A percentile compares a stretch with the other conserved stretches of the same genome.
phyloP scores from a whole-genome alignment of 352 stramenopile species.

The Pythium dissimile region DNA sequence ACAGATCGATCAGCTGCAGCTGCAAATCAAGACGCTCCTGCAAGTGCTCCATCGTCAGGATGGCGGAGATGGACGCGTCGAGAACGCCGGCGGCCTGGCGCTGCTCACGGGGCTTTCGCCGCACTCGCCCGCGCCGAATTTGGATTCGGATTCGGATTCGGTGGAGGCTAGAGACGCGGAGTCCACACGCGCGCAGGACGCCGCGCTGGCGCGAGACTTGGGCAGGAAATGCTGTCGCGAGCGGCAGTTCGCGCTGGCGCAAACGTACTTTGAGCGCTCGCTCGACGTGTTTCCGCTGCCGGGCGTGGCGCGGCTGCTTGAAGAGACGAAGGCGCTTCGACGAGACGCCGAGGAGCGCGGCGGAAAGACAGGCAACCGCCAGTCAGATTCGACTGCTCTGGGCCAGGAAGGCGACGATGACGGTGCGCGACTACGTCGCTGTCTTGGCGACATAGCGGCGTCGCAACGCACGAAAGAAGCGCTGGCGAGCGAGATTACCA shows the following conservation, averaged over 20 bases:
- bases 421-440: conserved; percentile 20
- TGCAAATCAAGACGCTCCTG: conserved; percentile 54
- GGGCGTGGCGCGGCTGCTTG: conserved; percentile 42
- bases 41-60: conserved; percentile 33
- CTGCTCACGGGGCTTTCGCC: neutral
- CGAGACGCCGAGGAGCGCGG: conserved; percentile 1
- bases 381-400: neutral
- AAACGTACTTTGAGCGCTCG: conserved; percentile 62
- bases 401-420: conserved; percentile 3
- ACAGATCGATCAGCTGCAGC: conserved; percentile 58
- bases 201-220: conserved; percentile 55
- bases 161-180: conserved; percentile 12
- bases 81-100: neutral
- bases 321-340: conserved; percentile 24
- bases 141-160: too few species aligned
- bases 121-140: too few species aligned
- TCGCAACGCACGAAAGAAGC: conserved; percentile 25
- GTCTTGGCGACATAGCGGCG: conserved; percentile 20
- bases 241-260: conserved; percentile 35
- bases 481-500: conserved; percentile 45
- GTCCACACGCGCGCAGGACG: conserved; percentile 48
- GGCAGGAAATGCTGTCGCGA: conserved; percentile 55
- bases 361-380: neutral
- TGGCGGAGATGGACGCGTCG: neutral
- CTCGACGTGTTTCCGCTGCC: conserved; percentile 51